Percentiles rank a stretch among this genome's conserved stretches.
Evolutionary conservation across 1,284 basidiomycete genomes (phyloP).

Genomic region (Hortiboletus rubellus): DNA sequence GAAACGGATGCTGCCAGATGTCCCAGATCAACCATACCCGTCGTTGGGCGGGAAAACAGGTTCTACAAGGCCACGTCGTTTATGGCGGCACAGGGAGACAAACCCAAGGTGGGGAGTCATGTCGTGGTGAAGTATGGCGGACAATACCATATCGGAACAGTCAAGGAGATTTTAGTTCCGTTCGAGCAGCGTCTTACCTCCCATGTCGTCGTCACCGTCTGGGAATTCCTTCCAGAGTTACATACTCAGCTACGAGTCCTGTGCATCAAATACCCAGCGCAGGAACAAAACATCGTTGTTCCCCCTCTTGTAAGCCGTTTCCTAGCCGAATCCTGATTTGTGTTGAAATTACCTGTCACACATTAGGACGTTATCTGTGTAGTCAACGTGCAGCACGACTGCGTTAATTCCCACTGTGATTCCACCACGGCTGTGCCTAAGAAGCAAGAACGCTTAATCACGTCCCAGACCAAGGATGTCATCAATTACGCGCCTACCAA

Average conservation of each 20-base stretch:
- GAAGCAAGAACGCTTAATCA: background rate
- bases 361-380: background rate
- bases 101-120: background rate
- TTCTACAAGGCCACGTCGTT: background rate
- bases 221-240: background rate
- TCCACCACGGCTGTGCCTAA: background rate
- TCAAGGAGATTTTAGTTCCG: conserved; percentile 1
- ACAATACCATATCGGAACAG: background rate
- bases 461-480: background rate
- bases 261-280: background rate
- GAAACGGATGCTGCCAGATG: background rate
- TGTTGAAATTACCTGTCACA: too few relatives aligned
- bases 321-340: too few relatives aligned
- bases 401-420: background rate
- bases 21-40: background rate
- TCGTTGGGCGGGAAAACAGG: background rate
- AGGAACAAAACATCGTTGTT: background rate
- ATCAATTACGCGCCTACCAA: background rate
- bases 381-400: conserved; percentile 1
- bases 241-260: conserved; percentile 2
- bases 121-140: background rate
- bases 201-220: background rate
- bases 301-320: background rate
- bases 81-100: background rate
- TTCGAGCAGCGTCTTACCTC: background rate